Conservation (phyloP, 2,329 filamentous ascomycete genomes). For the Trichoderma koningiopsis region DNA sequence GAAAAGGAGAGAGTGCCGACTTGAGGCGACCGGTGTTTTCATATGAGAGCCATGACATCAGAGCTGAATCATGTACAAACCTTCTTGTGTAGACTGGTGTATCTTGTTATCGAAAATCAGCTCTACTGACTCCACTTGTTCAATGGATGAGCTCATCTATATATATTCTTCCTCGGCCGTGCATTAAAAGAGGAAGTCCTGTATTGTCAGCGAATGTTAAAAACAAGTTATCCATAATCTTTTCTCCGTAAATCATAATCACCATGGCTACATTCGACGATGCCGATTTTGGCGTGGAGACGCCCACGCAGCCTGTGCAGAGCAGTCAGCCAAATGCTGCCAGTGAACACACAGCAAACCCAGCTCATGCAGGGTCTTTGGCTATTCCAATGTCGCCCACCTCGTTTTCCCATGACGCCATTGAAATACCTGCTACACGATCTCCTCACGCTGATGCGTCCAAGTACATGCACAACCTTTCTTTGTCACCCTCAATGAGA, state of each 20-base stretch:
- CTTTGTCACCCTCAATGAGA: conserved; percentile 17
- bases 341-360: not conserved
- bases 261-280: conserved; percentile 20
- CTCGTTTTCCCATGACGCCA: conserved; percentile 3
- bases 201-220: not conserved
- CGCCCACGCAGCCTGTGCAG: not conserved
- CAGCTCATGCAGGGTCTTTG: not conserved
- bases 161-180: not conserved
- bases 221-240: not conserved
- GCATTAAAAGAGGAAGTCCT: not conserved
- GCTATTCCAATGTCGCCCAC: conserved; percentile 18
- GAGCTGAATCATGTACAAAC: conserved; percentile 22
- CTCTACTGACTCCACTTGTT: conserved; percentile 5
- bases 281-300: conserved; percentile 20
- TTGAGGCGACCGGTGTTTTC: conserved; percentile 12
- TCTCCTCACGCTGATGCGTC: conserved; percentile 20
- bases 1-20: not conserved
- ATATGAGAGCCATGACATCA: conserved; percentile 15
- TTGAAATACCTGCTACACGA: conserved; percentile 13
- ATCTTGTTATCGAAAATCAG: conserved; percentile 2
- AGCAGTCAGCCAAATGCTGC: not conserved
- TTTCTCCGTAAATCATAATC: not conserved
- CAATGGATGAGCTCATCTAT: not conserved
- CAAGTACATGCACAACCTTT: conserved; percentile 18
- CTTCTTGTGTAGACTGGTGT: not conserved